Evolutionary conservation across 306 rosid genomes (phyloP), one percentile per base, ranked within the genome.

Genomic region (Glycine soja): DNA sequence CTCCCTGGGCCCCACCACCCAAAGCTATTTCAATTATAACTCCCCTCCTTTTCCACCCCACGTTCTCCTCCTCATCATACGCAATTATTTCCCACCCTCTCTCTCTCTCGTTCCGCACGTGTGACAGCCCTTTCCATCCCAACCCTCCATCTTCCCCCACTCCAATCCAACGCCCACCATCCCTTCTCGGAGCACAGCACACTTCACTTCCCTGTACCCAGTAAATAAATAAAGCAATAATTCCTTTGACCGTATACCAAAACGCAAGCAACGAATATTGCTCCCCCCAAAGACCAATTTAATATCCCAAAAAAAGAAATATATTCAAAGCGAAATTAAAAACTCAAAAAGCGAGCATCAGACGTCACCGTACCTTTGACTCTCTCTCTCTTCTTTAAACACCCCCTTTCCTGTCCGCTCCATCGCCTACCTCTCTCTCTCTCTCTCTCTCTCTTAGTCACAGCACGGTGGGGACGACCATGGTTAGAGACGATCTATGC

Each of bases 291-390:
- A 47, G 8, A 51, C 65, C 50, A 14, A 53, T 18, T 77, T 70
- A 11, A 13, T n/a, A n/a, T 43, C 14, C 10, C 10, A 7, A 3
- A 40, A 40, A 59, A 57, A 40, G 12, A 36, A 72, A 47, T 3
- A 36, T 40, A 72, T 50, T 62, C 68, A 52, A 79, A 69, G 63
- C 54, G 58, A 58, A 85, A 59, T 10, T 43, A 50, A 76, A 59
- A 18, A 67, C 72, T 66, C 0, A 79, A 90, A 24, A 81, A 83
- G 87, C 30, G 50, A 85, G 76, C 19, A 64, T 78, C 52, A 88
- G 83, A 92, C 95, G 87, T 92, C 95, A 94, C 69, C 83, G 84
- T 77, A 90, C 91, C 97, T 95, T 95, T 92, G 97, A 92, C 97
- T 82, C 75, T 85, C 86, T 81, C 75, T 87, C 86, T 62, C 47